phyloP scores from a whole-genome alignment of 768 basidiomycete species.

The Russula griseocarnosa region DNA sequence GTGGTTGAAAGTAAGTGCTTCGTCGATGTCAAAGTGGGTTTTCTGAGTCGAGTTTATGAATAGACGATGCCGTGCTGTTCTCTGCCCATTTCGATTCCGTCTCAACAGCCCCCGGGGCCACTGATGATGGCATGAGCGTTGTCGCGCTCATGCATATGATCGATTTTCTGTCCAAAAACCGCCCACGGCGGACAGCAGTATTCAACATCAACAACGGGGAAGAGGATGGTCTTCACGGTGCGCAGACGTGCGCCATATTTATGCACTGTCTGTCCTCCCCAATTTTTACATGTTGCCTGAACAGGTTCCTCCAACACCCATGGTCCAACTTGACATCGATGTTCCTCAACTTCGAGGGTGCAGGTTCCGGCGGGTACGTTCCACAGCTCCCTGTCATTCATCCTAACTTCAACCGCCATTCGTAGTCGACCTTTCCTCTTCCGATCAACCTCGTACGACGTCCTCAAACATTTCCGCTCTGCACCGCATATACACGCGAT shows the following conservation, averaged over 20 bases:
- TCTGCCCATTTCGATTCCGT: constrained; percentile 84
- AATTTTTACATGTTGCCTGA: background rate
- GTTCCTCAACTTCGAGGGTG: constrained; percentile 83
- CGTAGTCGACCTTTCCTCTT: constrained; percentile 70
- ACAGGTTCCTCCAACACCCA: constrained; percentile 66
- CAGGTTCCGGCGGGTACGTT: constrained; percentile 68
- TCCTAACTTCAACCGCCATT: background rate
- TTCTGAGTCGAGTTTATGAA: background rate
- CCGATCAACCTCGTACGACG: constrained; percentile 58
- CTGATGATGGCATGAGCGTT: constrained; percentile 75
- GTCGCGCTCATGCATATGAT: constrained; percentile 63
- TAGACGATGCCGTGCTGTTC: constrained; percentile 54
- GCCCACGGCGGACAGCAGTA: constrained; percentile 57
- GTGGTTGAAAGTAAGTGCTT: constrained; percentile 30
- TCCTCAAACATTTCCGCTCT: constrained; percentile 51
- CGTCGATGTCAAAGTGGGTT: no score
- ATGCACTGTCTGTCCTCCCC: background rate
- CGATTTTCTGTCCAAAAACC: constrained; percentile 41
- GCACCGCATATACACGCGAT: constrained; percentile 69
- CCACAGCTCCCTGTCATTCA: background rate
- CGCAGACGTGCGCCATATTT: constrained; percentile 48
- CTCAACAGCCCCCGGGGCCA: constrained; percentile 68
- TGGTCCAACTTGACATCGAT: constrained; percentile 63
- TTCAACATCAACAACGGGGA: constrained; percentile 89
- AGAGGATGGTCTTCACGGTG: constrained; percentile 72